Evolutionary conservation across 2,329 filamentous ascomycete species (phyloP).

Genomic region (Calycina marina): DNA sequence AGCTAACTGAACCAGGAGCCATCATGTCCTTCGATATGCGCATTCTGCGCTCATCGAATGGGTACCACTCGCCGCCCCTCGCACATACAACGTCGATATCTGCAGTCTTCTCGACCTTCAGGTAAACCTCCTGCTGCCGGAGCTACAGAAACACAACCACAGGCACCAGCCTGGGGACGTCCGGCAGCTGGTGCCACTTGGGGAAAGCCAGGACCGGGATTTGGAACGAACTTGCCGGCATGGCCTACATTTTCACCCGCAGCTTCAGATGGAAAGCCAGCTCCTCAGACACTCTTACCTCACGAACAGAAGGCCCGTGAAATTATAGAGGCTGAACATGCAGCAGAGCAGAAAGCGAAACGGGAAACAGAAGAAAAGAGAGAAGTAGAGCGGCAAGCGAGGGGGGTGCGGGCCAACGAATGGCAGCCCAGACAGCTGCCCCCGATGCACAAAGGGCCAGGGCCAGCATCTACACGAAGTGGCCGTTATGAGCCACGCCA

Average conservation of each 20-base stretch:
- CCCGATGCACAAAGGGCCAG: constrained; percentile 4
- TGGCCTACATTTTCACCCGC: background rate
- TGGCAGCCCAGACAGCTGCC: background rate
- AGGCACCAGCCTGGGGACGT: constrained; percentile 11
- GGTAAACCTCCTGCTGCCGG: constrained; percentile 14
- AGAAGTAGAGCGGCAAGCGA: too few relatives aligned
- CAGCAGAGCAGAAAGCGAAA: background rate
- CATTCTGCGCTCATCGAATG: constrained; percentile 22
- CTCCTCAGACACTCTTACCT: constrained; percentile 10
- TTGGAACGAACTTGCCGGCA: constrained; percentile 4
- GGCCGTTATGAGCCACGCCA: constrained; percentile 10
- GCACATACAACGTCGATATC: constrained; percentile 20
- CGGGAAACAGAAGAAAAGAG: background rate
- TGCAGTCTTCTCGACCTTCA: constrained; percentile 19
- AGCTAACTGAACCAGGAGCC: constrained; percentile 15
- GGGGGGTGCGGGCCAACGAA: too few relatives aligned
- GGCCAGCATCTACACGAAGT: constrained; percentile 16
- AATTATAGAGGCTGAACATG: constrained; percentile 4
- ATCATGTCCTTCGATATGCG: constrained; percentile 18
- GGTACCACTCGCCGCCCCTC: constrained; percentile 17
- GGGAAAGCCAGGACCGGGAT: constrained; percentile 7
- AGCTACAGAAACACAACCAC: too few relatives aligned
- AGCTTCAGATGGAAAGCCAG: background rate
- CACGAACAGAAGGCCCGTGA: constrained; percentile 18
- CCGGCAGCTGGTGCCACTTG: constrained; percentile 6